A percentile compares a stretch with the other conserved stretches of the same genome.
phyloP scores from a whole-genome alignment of 1,284 basidiomycete genomes.

The Trametes polyzona region DNA sequence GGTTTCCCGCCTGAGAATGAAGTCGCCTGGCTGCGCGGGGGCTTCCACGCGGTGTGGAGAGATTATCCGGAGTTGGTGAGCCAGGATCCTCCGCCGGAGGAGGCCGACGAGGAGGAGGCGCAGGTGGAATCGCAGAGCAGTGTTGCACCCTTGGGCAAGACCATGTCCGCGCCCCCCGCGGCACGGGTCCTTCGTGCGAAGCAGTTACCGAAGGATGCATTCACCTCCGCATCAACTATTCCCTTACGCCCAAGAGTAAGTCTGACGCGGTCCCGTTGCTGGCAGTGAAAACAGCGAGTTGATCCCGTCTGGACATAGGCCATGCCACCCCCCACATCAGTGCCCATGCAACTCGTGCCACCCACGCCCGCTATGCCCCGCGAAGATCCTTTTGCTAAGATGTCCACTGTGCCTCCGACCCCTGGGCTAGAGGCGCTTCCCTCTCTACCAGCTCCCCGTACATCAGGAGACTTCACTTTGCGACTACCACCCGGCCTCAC shows the following conservation, averaged over 20 bases:
- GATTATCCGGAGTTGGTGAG: conserved; percentile 58
- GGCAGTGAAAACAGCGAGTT: not conserved
- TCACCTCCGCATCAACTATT: conserved; percentile 59
- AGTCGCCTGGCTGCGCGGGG: conserved; percentile 80
- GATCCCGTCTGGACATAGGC: not conserved
- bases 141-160: conserved; percentile 16
- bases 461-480: conserved; percentile 9
- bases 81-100: conserved; percentile 46
- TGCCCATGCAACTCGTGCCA: conserved; percentile 15
- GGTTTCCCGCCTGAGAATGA: conserved; percentile 58
- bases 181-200: conserved; percentile 54
- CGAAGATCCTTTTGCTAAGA: conserved; percentile 7
- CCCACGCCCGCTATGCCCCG: conserved; percentile 12
- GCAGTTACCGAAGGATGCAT: conserved; percentile 67
- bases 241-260: conserved; percentile 22
- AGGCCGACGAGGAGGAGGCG: conserved; percentile 58
- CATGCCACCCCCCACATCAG: conserved; percentile 6
- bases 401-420: conserved; percentile 2
- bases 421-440: conserved; percentile 5
- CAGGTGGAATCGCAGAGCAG: conserved; percentile 5
- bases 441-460: not conserved
- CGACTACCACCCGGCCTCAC: conserved; percentile 16
- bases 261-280: not conserved
- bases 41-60: conserved; percentile 73
- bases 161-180: conserved; percentile 21